Evolutionary conservation across 768 basidiomycete species (phyloP).

Genomic region (Tremella fuciformis): DNA sequence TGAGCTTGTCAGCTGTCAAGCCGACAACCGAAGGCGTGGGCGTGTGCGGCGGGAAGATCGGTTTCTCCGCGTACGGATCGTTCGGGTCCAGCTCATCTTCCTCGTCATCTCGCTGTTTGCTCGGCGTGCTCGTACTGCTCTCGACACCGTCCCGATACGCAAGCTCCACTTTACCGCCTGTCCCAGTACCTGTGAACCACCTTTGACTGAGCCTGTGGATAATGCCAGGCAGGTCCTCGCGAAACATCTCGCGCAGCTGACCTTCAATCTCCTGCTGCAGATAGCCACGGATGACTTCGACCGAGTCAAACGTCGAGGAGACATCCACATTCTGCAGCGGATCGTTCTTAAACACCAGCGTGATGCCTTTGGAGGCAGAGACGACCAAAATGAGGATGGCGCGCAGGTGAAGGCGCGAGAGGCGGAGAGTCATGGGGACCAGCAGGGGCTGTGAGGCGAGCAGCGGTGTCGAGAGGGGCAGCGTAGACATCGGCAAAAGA

Average conservation of each 20-base stretch:
- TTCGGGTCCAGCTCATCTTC: slow-evolving; percentile 22
- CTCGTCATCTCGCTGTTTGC: slow-evolving; percentile 21
- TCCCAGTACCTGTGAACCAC: slow-evolving; percentile 63
- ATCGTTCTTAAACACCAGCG: slow-evolving; percentile 98
- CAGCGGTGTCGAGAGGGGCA: slow-evolving; percentile 56
- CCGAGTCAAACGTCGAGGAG: slow-evolving; percentile 94
- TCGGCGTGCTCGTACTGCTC: background rate
- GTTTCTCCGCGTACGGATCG: slow-evolving; percentile 37
- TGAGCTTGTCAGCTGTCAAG: slow-evolving; percentile 13
- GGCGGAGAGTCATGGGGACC: slow-evolving; percentile 95
- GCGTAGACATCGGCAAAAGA: slow-evolving; percentile 40
- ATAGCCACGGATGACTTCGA: slow-evolving; percentile 95
- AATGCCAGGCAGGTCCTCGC: slow-evolving; percentile 92
- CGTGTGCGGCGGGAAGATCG: slow-evolving; percentile 46
- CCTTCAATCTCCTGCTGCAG: slow-evolving; percentile 97
- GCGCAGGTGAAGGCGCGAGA: slow-evolving; percentile 88
- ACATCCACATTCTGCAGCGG: slow-evolving; percentile 97
- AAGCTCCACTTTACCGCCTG: slow-evolving; percentile 74
- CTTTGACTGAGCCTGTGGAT: slow-evolving; percentile 93
- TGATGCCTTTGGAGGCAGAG: slow-evolving; percentile 95
- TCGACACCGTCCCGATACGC: slow-evolving; percentile 64
- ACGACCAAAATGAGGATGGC: slow-evolving; percentile 98
- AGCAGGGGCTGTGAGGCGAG: slow-evolving; percentile 92
- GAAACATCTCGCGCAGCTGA: slow-evolving; percentile 95
- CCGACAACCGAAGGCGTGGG: slow-evolving; percentile 15